A percentile compares a stretch with the other conserved stretches of the same genome.
Conservation (phyloP, 441 rosid genomes). For the Sinapis alba region DNA sequence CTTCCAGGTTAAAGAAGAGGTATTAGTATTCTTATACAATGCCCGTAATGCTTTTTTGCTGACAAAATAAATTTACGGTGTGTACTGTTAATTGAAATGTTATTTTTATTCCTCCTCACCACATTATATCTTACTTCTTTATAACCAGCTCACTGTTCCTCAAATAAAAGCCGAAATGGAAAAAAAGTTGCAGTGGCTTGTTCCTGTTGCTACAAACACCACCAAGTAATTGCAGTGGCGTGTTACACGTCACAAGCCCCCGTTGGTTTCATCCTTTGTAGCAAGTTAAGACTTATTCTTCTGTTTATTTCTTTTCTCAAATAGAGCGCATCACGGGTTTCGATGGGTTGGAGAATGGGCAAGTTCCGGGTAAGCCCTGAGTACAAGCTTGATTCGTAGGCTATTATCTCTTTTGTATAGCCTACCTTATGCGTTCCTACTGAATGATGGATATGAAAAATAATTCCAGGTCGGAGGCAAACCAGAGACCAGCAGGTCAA, state of each 20-base stretch:
- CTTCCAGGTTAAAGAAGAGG: slow-evolving; percentile 83
- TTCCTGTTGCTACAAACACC: slow-evolving; percentile 93
- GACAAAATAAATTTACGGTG: neutral
- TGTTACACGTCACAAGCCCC: too few species aligned
- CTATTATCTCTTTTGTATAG: neutral
- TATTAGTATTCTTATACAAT: slow-evolving; percentile 36
- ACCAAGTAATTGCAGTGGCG: too few species aligned
- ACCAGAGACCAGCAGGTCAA: slow-evolving; percentile 70
- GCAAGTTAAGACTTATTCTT: slow-evolving; percentile 16
- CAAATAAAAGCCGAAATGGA: slow-evolving; percentile 97
- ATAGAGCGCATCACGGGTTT: slow-evolving; percentile 97
- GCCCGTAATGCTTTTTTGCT: neutral
- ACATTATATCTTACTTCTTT: neutral
- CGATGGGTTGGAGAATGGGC: slow-evolving; percentile 99
- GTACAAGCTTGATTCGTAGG: neutral
- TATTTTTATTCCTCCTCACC: slow-evolving; percentile 11
- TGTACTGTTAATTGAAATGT: neutral
- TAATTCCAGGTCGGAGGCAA: slow-evolving; percentile 63
- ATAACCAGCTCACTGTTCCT: slow-evolving; percentile 66
- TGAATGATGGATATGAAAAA: slow-evolving; percentile 10
- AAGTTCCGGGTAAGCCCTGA: slow-evolving; percentile 71
- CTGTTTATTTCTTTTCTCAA: slow-evolving; percentile 21
- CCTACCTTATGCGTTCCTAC: neutral
- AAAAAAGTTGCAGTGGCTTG: slow-evolving; percentile 89
- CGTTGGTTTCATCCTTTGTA: too few species aligned